phyloP scores from a whole-genome alignment of 2,329 filamentous ascomycete genomes.

The Venturia pyrina region DNA sequence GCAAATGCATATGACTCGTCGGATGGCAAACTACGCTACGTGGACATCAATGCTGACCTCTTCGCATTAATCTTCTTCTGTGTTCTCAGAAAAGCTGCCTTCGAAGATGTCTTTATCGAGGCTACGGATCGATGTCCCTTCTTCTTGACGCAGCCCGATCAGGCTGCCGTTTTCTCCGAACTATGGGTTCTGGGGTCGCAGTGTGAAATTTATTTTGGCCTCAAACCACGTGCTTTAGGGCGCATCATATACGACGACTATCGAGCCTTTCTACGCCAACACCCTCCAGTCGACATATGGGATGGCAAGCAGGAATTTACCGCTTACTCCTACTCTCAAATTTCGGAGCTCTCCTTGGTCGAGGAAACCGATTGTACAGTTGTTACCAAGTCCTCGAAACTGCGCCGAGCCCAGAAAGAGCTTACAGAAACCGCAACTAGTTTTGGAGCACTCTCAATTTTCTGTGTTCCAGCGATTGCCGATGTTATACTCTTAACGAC shows the following conservation, averaged over 20 bases:
- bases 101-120: slow-evolving; percentile 7
- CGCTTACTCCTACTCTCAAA: slow-evolving; percentile 4
- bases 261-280: neutral
- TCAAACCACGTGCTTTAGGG: neutral
- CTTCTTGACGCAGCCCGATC: slow-evolving; percentile 5
- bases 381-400: neutral
- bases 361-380: neutral
- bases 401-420: neutral
- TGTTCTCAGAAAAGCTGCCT: slow-evolving; percentile 1
- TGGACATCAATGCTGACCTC: slow-evolving; percentile 5
- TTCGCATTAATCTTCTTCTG: slow-evolving; percentile 9
- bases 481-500: slow-evolving; percentile 1
- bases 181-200: slow-evolving; percentile 5
- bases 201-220: slow-evolving; percentile 8
- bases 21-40: neutral
- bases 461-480: slow-evolving; percentile 4
- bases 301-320: neutral
- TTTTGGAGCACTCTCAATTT: slow-evolving; percentile 7
- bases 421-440: neutral
- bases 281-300: neutral
- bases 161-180: slow-evolving; percentile 6
- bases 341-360: neutral
- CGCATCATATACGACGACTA: slow-evolving; percentile 4
- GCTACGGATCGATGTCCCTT: slow-evolving; percentile 9
- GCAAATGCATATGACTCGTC: neutral